phyloP scores from a whole-genome alignment of 176 grass and related monocot genomes.

The Paspalum vaginatum region DNA sequence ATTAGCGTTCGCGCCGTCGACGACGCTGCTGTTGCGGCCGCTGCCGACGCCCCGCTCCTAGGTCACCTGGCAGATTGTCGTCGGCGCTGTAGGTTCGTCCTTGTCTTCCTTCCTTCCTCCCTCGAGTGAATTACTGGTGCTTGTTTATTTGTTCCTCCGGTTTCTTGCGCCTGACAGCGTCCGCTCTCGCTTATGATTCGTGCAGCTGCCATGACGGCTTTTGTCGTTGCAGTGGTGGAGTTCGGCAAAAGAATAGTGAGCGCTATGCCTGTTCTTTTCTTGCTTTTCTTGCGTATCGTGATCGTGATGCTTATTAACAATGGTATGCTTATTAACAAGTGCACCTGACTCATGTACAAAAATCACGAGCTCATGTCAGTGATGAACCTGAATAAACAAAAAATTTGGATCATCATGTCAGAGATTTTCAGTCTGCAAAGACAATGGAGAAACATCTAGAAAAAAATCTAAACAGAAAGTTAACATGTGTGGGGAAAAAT shows the following conservation, averaged over 20 bases:
- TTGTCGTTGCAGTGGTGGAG: constrained; percentile 79
- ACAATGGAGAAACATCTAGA: no score
- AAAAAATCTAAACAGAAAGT: no score
- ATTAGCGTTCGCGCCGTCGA: constrained; percentile 36
- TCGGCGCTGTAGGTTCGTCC: constrained; percentile 65
- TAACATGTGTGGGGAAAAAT: no score
- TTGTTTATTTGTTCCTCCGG: no score
- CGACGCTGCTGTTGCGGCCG: constrained; percentile 31
- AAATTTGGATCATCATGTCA: no score
- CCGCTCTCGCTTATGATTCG: neutral
- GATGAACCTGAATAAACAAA: no score
- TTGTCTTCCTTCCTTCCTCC: neutral
- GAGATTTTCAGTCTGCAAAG: no score
- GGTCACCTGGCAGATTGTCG: constrained; percentile 92
- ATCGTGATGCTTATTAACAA: no score
- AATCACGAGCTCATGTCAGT: no score
- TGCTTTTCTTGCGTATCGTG: neutral
- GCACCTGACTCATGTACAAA: no score
- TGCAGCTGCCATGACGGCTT: constrained; percentile 84
- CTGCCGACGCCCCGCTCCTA: constrained; percentile 51
- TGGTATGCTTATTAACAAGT: no score
- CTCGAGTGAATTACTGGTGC: neutral
- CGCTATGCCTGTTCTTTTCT: neutral
- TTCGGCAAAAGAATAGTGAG: constrained; percentile 94
- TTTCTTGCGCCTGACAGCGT: neutral